Conservation (phyloP, 1,284 basidiomycete species). For the Cutaneotrichosporon dermatis region DNA sequence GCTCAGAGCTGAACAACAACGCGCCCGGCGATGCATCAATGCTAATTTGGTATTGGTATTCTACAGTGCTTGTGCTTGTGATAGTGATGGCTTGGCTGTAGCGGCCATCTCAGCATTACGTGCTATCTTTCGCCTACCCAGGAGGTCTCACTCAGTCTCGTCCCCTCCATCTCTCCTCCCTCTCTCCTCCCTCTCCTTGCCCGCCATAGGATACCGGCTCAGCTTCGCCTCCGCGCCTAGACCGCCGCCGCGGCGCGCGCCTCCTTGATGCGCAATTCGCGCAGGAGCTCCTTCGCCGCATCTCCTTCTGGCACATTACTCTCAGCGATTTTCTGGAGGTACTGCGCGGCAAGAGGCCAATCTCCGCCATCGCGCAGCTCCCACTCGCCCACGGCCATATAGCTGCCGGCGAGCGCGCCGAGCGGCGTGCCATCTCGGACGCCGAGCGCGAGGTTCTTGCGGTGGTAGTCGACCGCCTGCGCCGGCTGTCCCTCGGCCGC, state of each 20-base stretch:
- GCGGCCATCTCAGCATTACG: no score
- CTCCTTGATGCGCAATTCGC: slow-evolving; percentile 35
- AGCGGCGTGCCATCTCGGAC: slow-evolving; percentile 58
- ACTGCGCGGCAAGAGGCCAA: slow-evolving; percentile 47
- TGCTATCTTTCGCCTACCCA: no score
- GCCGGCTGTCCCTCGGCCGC: slow-evolving; percentile 18
- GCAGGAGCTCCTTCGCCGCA: slow-evolving; percentile 35
- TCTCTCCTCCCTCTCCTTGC: neutral
- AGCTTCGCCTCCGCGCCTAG: no score
- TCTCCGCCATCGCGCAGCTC: slow-evolving; percentile 56
- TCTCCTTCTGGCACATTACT: slow-evolving; percentile 53
- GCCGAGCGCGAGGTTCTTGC: slow-evolving; percentile 65
- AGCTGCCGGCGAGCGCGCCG: slow-evolving; percentile 71
- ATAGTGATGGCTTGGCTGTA: no score
- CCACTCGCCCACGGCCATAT: slow-evolving; percentile 72
- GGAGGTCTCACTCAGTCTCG: no score
- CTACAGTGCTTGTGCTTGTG: neutral
- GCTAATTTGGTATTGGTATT: neutral
- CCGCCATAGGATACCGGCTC: no score
- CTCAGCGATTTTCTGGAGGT: slow-evolving; percentile 64
- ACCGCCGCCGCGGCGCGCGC: slow-evolving; percentile 16
- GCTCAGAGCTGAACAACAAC: no score
- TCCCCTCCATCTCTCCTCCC: neutral
- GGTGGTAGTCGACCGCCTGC: slow-evolving; percentile 32
- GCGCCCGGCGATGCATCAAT: no score